Base-by-base conservation (phyloP, 2,329 filamentous ascomycete genomes). In the Diaporthe amygdali region DNA sequence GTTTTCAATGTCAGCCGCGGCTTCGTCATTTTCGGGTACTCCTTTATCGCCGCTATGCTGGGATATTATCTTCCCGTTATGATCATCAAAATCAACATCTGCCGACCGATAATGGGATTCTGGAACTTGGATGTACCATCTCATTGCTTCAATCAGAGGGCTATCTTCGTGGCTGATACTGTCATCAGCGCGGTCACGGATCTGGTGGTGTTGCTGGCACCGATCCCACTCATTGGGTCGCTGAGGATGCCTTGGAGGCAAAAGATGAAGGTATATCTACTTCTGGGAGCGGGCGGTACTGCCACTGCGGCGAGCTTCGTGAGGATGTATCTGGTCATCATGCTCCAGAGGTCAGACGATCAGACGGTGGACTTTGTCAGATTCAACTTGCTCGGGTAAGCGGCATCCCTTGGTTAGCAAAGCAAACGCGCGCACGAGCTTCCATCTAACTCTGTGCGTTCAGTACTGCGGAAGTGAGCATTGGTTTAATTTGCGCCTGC, bases 321-420 rank as follows among this genome's bases (percentile, higher is more conserved):
- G 4, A 64, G 68, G 20, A 63, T 69, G 68, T 69, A 69, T 27
- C 27, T 74, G 2, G 72, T 74, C 3, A 69, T 69, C 3, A 47
- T 52, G 47, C 25, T 69, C 2, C 55, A 69, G 27, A 46, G 32
- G 27, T 69, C 68, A 17, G 41, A 39, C 2, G 55, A 63, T 25
- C 55, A 71, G 32, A 61, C 72, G 0, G 73, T 74, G 2, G 73
- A 69, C 37, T 69, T 69, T 37, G 46, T 69, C 47, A 69, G 68
- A n/a, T 54, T 59, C 46, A 69, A 69, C 47, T n/a, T 69, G 37
- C 68, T 69, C 32, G 68, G 68, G 68, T 69, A 54, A 47, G 41
- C 20, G 7, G 32, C 22, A 10, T n/a, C 27, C 44, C 7, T 64
- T 3, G 3, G 8, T 3, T 30, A 9, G 34, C 22, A 20, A 3